These are phyloP conservation scores for Metarhizium brunneum DNA, from an alignment of 2,329 filamentous ascomycete genomes.

Conservation along the genomic window DNA sequence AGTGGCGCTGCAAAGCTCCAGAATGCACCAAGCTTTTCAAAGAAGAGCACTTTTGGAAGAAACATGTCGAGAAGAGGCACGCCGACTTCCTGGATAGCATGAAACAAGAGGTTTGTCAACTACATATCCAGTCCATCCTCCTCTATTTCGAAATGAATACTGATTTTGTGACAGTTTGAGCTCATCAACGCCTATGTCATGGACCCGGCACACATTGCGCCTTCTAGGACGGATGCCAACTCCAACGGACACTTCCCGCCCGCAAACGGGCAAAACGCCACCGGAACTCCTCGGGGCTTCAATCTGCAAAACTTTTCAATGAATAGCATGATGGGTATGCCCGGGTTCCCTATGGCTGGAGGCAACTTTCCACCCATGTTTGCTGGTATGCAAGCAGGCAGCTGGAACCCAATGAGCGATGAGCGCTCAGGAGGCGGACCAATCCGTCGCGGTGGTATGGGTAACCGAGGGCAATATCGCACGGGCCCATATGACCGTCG, in stretches of 20 bases:
- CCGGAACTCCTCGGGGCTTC: constrained; percentile 86
- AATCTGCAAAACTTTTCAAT: constrained; percentile 66
- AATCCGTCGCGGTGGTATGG: constrained; percentile 56
- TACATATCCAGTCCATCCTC: constrained; percentile 80
- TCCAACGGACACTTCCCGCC: constrained; percentile 93
- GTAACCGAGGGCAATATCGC: constrained; percentile 45
- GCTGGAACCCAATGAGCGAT: constrained; percentile 42
- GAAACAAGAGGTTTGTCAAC: constrained; percentile 69
- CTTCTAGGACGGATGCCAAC: constrained; percentile 86
- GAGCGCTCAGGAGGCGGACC: constrained; percentile 56
- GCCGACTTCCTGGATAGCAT: constrained; percentile 74
- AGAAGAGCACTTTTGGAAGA: constrained; percentile 92
- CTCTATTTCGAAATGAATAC: constrained; percentile 7
- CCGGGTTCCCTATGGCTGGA: constrained; percentile 44
- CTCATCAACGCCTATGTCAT: constrained; percentile 92
- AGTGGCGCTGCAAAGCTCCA: constrained; percentile 92
- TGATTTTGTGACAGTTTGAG: constrained; percentile 49
- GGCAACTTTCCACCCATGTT: constrained; percentile 46
- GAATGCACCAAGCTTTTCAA: constrained; percentile 97
- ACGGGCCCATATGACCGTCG: constrained; percentile 68
- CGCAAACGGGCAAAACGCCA: constrained; percentile 61
- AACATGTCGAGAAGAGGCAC: constrained; percentile 96
- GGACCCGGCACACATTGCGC: constrained; percentile 89
- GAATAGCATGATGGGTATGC: constrained; percentile 49
- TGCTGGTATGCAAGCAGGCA: constrained; percentile 36